Percentiles rank a stretch among this genome's conserved stretches.
These are phyloP conservation scores for Rhododendron ferrugineum DNA, from an alignment of 148 eudicot genomes.

Conservation along the genomic window DNA sequence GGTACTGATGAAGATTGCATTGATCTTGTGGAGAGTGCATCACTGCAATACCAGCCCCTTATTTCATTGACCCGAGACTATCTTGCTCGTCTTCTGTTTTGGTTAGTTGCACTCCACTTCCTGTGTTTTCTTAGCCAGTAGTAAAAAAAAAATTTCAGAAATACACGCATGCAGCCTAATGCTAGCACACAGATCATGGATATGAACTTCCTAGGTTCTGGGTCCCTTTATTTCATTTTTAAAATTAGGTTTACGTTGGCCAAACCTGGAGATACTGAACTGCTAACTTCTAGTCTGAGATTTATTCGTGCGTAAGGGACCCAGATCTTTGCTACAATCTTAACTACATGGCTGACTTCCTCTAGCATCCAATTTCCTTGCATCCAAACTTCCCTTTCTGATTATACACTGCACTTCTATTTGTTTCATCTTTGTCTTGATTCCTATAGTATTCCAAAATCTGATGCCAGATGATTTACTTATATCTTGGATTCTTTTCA, in stretches of 20 bases:
- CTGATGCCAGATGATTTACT: neutral
- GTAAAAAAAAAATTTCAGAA: neutral
- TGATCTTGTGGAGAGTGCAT: slow-evolving; percentile 80
- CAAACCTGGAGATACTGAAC: neutral
- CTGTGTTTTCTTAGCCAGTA: slow-evolving; percentile 1
- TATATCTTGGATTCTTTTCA: neutral
- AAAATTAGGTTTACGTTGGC: neutral
- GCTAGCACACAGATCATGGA: neutral
- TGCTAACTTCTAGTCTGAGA: neutral
- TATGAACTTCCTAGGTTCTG: neutral
- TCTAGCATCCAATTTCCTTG: neutral
- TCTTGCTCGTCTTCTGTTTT: slow-evolving; percentile 82
- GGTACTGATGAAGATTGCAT: slow-evolving; percentile 54
- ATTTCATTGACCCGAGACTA: slow-evolving; percentile 83
- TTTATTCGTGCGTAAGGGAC: neutral
- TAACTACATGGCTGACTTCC: neutral
- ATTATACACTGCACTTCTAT: neutral
- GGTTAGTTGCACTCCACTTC: slow-evolving; percentile 38
- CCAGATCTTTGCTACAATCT: neutral
- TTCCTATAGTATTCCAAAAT: neutral
- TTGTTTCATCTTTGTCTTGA: neutral
- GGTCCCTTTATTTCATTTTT: neutral
- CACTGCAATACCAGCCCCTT: slow-evolving; percentile 82
- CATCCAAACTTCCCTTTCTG: neutral
- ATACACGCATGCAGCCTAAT: neutral